Percentiles rank a stretch among this genome's conserved stretches.
Conservation (phyloP, 345 rosid genomes). For the Arabidopsis arenosa region DNA sequence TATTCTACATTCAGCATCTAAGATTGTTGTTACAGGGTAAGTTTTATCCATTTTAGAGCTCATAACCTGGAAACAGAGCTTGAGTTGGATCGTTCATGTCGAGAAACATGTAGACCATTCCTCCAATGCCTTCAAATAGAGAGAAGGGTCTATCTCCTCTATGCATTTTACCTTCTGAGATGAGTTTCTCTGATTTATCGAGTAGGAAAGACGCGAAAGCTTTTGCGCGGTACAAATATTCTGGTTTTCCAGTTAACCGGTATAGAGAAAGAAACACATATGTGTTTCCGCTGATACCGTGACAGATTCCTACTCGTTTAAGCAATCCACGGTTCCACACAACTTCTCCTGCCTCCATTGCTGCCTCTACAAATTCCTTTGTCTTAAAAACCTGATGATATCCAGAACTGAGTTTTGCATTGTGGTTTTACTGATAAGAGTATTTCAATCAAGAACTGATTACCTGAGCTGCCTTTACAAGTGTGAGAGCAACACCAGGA, state of each 20-base stretch:
- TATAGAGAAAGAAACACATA: conserved; percentile 65
- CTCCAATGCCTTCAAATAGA: conserved; percentile 69
- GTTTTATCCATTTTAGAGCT: conserved; percentile 45
- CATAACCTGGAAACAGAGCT: conserved; percentile 71
- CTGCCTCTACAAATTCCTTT: conserved; percentile 60
- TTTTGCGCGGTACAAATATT: conserved; percentile 61
- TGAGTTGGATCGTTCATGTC: conserved; percentile 59
- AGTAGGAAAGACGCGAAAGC: conserved; percentile 68
- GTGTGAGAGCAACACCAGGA: conserved; percentile 71
- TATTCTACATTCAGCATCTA: background rate
- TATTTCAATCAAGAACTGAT: background rate
- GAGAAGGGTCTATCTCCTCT: conserved; percentile 66
- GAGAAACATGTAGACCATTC: conserved; percentile 64
- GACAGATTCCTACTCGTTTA: conserved; percentile 74
- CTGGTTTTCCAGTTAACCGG: conserved; percentile 51
- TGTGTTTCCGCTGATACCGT: conserved; percentile 71
- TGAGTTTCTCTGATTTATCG: conserved; percentile 57
- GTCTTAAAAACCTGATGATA: conserved; percentile 54
- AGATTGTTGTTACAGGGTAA: conserved; percentile 4
- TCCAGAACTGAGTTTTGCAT: conserved; percentile 2
- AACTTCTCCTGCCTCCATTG: conserved; percentile 62
- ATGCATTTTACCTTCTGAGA: conserved; percentile 65
- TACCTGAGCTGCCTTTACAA: conserved; percentile 72
- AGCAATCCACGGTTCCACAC: conserved; percentile 74
- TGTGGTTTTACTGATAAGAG: background rate